These are phyloP conservation scores for Clarireedia hainanense DNA, from an alignment of 2,329 filamentous ascomycete genomes.

Conservation along the genomic window DNA sequence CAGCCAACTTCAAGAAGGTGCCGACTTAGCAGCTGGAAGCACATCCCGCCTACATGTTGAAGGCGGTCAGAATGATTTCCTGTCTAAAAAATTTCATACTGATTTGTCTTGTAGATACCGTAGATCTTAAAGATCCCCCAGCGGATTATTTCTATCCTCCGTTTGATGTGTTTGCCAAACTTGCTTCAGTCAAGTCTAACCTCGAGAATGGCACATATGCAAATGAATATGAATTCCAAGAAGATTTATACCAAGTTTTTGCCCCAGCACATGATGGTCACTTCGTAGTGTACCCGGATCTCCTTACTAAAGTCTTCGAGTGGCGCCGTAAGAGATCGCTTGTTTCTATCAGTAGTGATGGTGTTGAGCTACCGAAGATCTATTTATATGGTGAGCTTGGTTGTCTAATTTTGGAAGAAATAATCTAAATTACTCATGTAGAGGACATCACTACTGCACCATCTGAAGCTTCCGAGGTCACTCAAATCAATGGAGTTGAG, in stretches of 20 bases:
- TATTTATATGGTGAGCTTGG: conserved; percentile 40
- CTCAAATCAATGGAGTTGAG: conserved; percentile 48
- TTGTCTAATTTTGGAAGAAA: background rate
- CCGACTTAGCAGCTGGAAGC: background rate
- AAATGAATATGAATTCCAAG: conserved; percentile 48
- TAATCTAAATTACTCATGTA: background rate
- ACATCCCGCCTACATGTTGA: background rate
- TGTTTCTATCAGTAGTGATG: conserved; percentile 54
- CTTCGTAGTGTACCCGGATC: conserved; percentile 47
- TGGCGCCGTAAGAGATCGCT: conserved; percentile 42
- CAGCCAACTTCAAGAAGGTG: background rate
- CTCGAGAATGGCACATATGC: conserved; percentile 34
- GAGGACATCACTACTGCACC: conserved; percentile 36
- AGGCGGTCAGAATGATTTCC: background rate
- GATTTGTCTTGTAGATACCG: conserved; percentile 18
- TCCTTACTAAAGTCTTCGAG: conserved; percentile 42
- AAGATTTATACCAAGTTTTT: conserved; percentile 45
- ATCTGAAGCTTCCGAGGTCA: conserved; percentile 40
- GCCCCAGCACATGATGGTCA: conserved; percentile 57
- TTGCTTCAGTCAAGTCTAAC: conserved; percentile 39
- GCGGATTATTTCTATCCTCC: conserved; percentile 40
- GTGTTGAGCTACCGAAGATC: conserved; percentile 48
- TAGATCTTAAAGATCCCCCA: conserved; percentile 42
- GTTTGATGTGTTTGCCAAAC: conserved; percentile 38
- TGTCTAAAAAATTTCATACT: background rate